Conservation (phyloP, 768 basidiomycete species). For the Russula lepida region DNA sequence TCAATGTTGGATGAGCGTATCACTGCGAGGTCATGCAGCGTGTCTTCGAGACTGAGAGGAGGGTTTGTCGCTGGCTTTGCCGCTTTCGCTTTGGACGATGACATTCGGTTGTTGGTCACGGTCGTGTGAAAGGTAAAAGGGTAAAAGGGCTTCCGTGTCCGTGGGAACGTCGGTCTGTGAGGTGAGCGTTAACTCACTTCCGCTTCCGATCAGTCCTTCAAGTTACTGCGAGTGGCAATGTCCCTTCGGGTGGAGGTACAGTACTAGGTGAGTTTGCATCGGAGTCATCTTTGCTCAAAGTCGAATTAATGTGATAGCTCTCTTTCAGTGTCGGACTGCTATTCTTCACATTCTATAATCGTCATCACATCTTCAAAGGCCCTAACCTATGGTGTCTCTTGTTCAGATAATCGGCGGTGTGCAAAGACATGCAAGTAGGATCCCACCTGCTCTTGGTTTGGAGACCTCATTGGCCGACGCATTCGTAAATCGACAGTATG, state of each 20-base stretch:
- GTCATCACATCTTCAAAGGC: too few species aligned
- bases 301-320: not conserved
- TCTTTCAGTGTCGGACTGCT: too few species aligned
- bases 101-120: not conserved
- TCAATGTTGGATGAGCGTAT: slow-evolving; percentile 51
- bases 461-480: too few species aligned
- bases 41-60: slow-evolving; percentile 48
- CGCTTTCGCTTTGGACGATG: not conserved
- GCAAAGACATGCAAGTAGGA: too few species aligned
- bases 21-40: slow-evolving; percentile 64
- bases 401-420: too few species aligned
- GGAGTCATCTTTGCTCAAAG: not conserved
- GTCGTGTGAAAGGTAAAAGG: not conserved
- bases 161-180: not conserved
- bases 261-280: not conserved
- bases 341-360: too few species aligned
- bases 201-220: not conserved
- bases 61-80: slow-evolving; percentile 33
- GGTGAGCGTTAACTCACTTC: not conserved
- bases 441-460: too few species aligned
- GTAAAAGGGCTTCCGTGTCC: not conserved
- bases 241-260: too few species aligned
- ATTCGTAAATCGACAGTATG: too few species aligned
- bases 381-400: too few species aligned
- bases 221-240: not conserved